Evolutionary conservation across 371 early-diverging fungal genomes (phyloP).

Genomic region (Circinella umbellata): DNA sequence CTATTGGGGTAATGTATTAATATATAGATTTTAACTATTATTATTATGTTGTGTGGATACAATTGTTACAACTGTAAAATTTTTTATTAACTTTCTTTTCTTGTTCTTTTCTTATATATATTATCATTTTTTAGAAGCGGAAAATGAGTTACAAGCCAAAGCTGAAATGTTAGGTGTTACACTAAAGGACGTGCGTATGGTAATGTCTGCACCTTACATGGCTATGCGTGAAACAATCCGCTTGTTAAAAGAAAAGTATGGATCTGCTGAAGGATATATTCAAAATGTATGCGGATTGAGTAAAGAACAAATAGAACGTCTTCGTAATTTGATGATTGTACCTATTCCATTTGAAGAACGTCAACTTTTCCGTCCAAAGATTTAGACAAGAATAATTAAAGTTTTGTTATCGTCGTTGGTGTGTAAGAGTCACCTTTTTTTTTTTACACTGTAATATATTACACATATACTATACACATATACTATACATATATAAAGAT

Average conservation of each 20-base stretch:
- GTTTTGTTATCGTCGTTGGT: no score
- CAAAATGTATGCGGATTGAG: slow-evolving; percentile 39
- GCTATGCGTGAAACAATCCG: slow-evolving; percentile 52
- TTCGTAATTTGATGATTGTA: slow-evolving; percentile 47
- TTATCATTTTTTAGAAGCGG: slow-evolving; percentile 27
- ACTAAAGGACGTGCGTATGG: slow-evolving; percentile 45
- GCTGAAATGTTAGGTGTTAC: slow-evolving; percentile 37
- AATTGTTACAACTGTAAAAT: no score
- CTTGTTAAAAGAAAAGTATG: slow-evolving; percentile 29
- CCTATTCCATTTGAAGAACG: slow-evolving; percentile 53
- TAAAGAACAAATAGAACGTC: slow-evolving; percentile 32
- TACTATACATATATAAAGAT: no score
- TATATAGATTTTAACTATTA: neutral
- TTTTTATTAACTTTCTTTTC: no score
- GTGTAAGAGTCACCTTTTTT: no score
- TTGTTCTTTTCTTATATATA: neutral
- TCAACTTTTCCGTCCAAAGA: slow-evolving; percentile 43
- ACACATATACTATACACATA: no score
- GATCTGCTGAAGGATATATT: slow-evolving; percentile 38
- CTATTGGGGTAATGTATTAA: slow-evolving; percentile 44
- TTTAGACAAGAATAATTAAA: neutral
- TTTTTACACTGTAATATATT: no score
- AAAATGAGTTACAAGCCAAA: slow-evolving; percentile 39
- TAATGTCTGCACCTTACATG: slow-evolving; percentile 54
- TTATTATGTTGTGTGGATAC: neutral